Percentiles rank a stretch among this genome's conserved stretches.
Evolutionary conservation across 768 basidiomycete species (phyloP).

Genomic region (Suillus subluteus): DNA sequence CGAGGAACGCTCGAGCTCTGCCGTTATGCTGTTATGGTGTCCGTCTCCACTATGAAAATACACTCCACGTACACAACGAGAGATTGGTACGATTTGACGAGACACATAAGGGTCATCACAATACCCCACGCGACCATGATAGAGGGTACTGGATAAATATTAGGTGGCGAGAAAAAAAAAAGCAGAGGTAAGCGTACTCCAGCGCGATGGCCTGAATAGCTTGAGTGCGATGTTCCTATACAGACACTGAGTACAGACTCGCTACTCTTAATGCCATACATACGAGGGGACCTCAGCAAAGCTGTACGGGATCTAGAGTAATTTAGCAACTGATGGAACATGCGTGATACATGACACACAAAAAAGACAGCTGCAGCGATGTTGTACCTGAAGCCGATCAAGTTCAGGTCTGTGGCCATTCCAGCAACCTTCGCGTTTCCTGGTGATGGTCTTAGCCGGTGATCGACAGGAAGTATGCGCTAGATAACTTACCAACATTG

Average conservation of each 20-base stretch:
- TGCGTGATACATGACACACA: constrained; percentile 17
- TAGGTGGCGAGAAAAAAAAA: constrained; percentile 14
- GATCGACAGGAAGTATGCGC: neutral
- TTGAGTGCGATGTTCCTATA: constrained; percentile 42
- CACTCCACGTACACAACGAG: constrained; percentile 34
- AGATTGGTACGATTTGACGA: constrained; percentile 36
- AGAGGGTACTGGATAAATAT: constrained; percentile 36
- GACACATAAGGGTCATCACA: constrained; percentile 43
- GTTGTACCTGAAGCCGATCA: constrained; percentile 40
- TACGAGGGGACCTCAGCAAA: constrained; percentile 43
- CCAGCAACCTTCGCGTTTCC: constrained; percentile 50
- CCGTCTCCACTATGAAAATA: neutral
- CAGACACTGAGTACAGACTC: constrained; percentile 9
- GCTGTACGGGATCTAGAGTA: constrained; percentile 38
- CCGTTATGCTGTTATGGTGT: neutral
- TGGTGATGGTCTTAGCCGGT: constrained; percentile 12
- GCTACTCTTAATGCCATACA: constrained; percentile 13
- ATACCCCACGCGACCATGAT: constrained; percentile 46
- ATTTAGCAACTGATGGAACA: constrained; percentile 3
- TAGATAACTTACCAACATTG: constrained; percentile 42
- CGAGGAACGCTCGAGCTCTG: constrained; percentile 48
- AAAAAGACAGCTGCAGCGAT: constrained; percentile 45
- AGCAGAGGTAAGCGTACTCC: constrained; percentile 29
- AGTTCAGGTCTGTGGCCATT: constrained; percentile 41
- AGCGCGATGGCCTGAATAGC: constrained; percentile 38